Evolutionary conservation across 495 filamentous ascomycete genomes (phyloP).

Genomic region (Trichoderma virens): DNA sequence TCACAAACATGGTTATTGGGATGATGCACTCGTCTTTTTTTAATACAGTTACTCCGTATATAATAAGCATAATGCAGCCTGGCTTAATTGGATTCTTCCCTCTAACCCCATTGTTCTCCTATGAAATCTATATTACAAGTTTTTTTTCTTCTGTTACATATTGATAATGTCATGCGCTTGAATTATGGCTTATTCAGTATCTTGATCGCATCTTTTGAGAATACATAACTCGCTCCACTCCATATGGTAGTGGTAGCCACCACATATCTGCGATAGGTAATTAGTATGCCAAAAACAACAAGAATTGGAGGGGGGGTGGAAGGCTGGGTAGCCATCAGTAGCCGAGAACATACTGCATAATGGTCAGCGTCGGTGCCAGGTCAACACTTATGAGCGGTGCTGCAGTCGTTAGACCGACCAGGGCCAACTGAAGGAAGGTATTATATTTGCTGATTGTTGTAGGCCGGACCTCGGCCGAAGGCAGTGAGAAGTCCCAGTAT

Average conservation of each 20-base stretch:
- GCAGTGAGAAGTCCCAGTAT: slow-evolving; percentile 98
- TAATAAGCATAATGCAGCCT: no score
- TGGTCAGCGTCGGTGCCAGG: slow-evolving; percentile 48
- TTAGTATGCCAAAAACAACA: neutral
- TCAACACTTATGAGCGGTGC: slow-evolving; percentile 58
- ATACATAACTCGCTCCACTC: slow-evolving; percentile 78
- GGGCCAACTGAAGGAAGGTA: slow-evolving; percentile 68
- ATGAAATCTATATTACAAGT: neutral
- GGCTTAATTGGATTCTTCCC: neutral
- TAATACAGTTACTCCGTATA: no score
- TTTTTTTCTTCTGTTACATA: neutral
- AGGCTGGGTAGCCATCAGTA: no score
- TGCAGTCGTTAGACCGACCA: slow-evolving; percentile 71
- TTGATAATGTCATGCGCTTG: neutral
- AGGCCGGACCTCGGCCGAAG: slow-evolving; percentile 85
- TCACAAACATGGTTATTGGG: neutral
- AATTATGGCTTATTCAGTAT: slow-evolving; percentile 50
- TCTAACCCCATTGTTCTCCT: neutral
- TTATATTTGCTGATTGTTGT: slow-evolving; percentile 89
- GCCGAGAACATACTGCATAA: slow-evolving; percentile 58
- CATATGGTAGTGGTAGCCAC: slow-evolving; percentile 76
- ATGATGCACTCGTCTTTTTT: no score
- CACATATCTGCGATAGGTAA: slow-evolving; percentile 45
- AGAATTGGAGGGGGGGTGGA: slow-evolving; percentile 3
- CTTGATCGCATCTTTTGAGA: slow-evolving; percentile 72